phyloP scores from a whole-genome alignment of 139 green algal genomes.

The Coccomyxa sp. region DNA sequence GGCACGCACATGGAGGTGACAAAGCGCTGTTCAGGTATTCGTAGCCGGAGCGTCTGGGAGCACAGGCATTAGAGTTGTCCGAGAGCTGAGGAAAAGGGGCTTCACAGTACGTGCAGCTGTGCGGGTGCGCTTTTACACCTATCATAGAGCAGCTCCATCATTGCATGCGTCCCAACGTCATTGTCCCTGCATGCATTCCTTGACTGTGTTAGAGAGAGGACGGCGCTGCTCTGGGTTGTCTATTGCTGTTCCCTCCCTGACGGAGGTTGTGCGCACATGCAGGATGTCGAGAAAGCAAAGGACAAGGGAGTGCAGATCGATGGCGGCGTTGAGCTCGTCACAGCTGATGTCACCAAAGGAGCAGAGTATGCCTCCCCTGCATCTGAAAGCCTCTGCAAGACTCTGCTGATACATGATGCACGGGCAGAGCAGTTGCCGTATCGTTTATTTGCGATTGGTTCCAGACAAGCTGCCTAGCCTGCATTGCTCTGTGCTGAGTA shows the following conservation, averaged over 20 bases:
- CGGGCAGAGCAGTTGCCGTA: too few relatives aligned
- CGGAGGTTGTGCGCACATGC: neutral
- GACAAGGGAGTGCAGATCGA: slow-evolving; percentile 31
- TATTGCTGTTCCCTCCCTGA: neutral
- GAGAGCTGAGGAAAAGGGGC: neutral
- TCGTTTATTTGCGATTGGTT: too few relatives aligned
- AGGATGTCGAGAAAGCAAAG: slow-evolving; percentile 51
- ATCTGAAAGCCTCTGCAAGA: neutral
- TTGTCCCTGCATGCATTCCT: neutral
- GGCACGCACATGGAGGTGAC: neutral
- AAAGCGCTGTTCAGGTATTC: neutral
- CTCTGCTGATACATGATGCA: neutral
- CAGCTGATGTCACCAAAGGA: slow-evolving; percentile 44
- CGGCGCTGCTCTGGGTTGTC: neutral
- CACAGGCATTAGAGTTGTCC: neutral
- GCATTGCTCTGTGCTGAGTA: too few relatives aligned
- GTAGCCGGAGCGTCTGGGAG: neutral
- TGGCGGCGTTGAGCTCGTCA: slow-evolving; percentile 29
- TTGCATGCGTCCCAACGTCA: neutral
- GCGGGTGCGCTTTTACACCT: neutral
- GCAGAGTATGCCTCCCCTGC: slow-evolving; percentile 10
- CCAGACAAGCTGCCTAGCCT: too few relatives aligned
- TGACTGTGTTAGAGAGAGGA: too few relatives aligned
- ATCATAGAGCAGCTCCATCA: neutral
- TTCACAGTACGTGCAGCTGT: neutral